phyloP scores from a whole-genome alignment of 73 alveolate genomes.

The Stentor coeruleus region DNA sequence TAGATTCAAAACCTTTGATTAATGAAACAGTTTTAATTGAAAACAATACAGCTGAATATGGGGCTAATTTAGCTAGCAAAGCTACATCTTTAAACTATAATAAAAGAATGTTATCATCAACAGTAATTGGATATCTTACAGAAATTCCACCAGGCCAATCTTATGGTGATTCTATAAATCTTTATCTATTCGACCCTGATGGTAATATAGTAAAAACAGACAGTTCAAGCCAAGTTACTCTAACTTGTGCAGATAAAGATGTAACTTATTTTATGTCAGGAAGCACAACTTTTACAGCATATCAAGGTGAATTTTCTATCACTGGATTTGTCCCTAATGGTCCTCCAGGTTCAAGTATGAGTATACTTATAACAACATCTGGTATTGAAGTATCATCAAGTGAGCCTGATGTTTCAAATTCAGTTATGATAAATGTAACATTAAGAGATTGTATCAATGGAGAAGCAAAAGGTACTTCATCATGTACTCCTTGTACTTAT shows the following conservation, averaged over 20 bases:
- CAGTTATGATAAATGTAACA: background rate
- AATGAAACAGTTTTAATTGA: background rate
- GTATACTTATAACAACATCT: background rate
- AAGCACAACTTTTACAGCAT: background rate
- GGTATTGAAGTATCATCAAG: constrained; percentile 19
- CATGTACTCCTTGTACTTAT: background rate
- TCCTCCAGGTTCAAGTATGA: constrained; percentile 9
- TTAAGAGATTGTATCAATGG: constrained; percentile 14
- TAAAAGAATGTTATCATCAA: background rate
- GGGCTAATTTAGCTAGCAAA: constrained; percentile 6
- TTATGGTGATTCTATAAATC: background rate
- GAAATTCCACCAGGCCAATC: background rate
- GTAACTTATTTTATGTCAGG: constrained; percentile 17
- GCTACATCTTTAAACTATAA: background rate
- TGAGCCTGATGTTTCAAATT: constrained; percentile 16
- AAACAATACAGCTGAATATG: constrained; percentile 21
- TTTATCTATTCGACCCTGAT: background rate
- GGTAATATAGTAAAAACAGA: background rate
- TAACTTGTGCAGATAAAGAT: background rate
- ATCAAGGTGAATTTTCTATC: background rate
- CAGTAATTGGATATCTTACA: background rate
- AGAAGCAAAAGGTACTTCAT: background rate
- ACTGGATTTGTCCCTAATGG: background rate
- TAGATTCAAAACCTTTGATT: background rate
- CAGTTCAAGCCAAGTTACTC: background rate